phyloP scores from a whole-genome alignment of 1,284 basidiomycete genomes.

The Baeospora myosura region DNA sequence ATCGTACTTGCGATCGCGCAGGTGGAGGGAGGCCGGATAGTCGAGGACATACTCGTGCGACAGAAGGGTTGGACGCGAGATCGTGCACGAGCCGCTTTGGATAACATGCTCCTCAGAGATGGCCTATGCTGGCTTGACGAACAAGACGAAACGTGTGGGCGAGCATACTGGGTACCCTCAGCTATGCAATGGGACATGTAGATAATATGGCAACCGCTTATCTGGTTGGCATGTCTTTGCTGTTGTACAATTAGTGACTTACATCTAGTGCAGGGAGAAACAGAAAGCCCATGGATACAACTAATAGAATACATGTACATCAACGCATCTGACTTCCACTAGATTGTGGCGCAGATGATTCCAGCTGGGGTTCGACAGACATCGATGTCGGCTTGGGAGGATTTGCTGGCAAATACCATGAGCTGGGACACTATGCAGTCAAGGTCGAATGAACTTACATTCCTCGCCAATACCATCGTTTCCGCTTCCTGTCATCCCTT shows the following conservation, averaged over 20 bases:
- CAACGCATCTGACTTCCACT: too few relatives aligned
- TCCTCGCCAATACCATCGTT: constrained; percentile 14
- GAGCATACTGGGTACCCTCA: constrained; percentile 78
- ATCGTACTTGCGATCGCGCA: constrained; percentile 71
- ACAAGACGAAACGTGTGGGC: constrained; percentile 59
- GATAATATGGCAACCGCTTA: too few relatives aligned
- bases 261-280: too few relatives aligned
- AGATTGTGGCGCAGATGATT: constrained; percentile 7
- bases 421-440: neutral
- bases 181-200: constrained; percentile 66
- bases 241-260: too few relatives aligned
- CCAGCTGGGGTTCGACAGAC: neutral
- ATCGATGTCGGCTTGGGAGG: neutral
- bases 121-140: constrained; percentile 94
- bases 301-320: too few relatives aligned
- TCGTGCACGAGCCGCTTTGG: constrained; percentile 70
- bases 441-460: neutral
- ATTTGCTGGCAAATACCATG: neutral
- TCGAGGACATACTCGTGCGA: constrained; percentile 49
- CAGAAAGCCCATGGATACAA: too few relatives aligned
- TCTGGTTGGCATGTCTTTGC: too few relatives aligned
- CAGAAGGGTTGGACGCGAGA: constrained; percentile 74
- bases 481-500: constrained; percentile 28
- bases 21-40: constrained; percentile 57
- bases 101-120: constrained; percentile 86